Percentiles rank a stretch among this genome's conserved stretches.
Conservation (phyloP, 805 yeast genomes). For the Candida ficus region DNA sequence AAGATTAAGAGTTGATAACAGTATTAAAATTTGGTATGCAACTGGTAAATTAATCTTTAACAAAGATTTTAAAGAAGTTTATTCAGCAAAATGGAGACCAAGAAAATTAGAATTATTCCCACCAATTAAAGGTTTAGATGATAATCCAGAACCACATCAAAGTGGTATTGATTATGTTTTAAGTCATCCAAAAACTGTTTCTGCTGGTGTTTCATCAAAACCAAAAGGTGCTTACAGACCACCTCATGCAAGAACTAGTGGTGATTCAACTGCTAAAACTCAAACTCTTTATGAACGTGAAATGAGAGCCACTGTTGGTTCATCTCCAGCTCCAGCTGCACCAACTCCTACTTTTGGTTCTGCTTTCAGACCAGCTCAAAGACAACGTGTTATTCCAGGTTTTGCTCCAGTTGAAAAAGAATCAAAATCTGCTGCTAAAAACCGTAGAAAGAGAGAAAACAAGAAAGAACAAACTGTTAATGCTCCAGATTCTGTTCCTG, state of each 20-base stretch:
- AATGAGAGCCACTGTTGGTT: too few species aligned
- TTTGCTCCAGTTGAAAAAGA: constrained; percentile 44
- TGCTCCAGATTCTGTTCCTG: constrained; percentile 8
- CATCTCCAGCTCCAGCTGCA: too few species aligned
- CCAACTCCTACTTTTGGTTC: constrained; percentile 7
- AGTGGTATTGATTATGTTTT: constrained; percentile 56
- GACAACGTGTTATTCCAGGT: constrained; percentile 52
- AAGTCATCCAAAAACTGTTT: constrained; percentile 31
- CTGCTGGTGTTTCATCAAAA: constrained; percentile 37
- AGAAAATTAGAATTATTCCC: constrained; percentile 29
- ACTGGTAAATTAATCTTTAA: constrained; percentile 75
- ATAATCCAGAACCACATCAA: constrained; percentile 64
- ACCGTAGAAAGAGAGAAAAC: constrained; percentile 70
- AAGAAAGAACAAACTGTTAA: constrained; percentile 33
- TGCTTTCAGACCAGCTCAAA: constrained; percentile 27
- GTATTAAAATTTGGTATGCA: constrained; percentile 90
- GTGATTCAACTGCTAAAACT: constrained; percentile 27
- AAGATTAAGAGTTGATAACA: constrained; percentile 93
- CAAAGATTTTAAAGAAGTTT: constrained; percentile 77
- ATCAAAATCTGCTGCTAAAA: constrained; percentile 64
- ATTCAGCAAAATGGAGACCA: constrained; percentile 82
- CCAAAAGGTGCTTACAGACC: constrained; percentile 93
- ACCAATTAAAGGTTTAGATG: constrained; percentile 33
- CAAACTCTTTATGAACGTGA: constrained; percentile 59
- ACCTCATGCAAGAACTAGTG: constrained; percentile 75